A percentile compares a stretch with the other conserved stretches of the same genome.
Conservation (phyloP, 805 yeast genomes). For the Cyberlindnera samutprakarnensis region DNA sequence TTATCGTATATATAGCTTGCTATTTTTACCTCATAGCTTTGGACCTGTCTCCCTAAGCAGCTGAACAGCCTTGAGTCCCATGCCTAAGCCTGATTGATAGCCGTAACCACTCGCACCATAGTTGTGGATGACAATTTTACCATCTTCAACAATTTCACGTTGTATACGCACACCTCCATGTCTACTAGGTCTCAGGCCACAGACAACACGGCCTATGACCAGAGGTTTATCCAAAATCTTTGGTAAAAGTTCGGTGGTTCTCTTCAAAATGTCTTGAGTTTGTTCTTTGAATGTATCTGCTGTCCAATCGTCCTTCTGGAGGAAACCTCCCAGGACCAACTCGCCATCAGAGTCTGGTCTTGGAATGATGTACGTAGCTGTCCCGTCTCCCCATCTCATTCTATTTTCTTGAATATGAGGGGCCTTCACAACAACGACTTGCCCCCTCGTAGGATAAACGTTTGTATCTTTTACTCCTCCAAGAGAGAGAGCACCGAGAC, state of each 20-base stretch:
- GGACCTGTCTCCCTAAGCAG: constrained; percentile 7
- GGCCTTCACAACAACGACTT: constrained; percentile 64
- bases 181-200: constrained; percentile 74
- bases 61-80: constrained; percentile 42
- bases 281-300: constrained; percentile 50
- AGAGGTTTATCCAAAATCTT: constrained; percentile 35
- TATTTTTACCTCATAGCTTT: not conserved
- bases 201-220: constrained; percentile 56
- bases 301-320: constrained; percentile 57
- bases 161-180: constrained; percentile 73
- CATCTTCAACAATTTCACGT: constrained; percentile 35
- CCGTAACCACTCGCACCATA: constrained; percentile 68
- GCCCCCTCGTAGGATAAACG: constrained; percentile 74
- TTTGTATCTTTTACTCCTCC: constrained; percentile 58
- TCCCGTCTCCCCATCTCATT: constrained; percentile 52
- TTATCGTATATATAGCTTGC: no score
- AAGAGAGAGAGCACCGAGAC: constrained; percentile 56
- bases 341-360: constrained; percentile 61
- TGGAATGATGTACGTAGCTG: constrained; percentile 65
- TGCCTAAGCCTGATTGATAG: constrained; percentile 61
- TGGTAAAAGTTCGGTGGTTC: constrained; percentile 49
- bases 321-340: constrained; percentile 67
- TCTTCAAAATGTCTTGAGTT: constrained; percentile 50
- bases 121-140: constrained; percentile 49
- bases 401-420: constrained; percentile 58